Base-by-base conservation (phyloP, 352 stramenopile species). In the Globisporangium paddicum region DNA sequence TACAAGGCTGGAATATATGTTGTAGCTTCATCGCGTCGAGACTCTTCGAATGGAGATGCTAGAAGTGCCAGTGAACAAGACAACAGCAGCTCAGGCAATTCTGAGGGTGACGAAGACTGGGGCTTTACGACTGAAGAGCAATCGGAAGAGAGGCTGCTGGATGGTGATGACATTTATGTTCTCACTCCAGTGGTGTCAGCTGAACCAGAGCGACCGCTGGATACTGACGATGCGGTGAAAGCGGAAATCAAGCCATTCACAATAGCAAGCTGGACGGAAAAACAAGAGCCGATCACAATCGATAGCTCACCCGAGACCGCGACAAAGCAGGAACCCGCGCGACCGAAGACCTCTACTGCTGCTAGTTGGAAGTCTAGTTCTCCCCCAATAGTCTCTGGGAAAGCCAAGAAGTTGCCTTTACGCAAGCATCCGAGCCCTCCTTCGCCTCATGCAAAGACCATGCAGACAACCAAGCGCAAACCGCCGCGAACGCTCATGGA, bases 401-500 rank as follows among this genome's bases (percentile, higher is more conserved):
- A 40, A 18, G 14, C n/a, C 0, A 37, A 19, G 49, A 35, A 40
- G 52, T 38, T 7, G 37, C 21, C 40, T 2, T 13, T 38, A 19
- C 42, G n/a, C 28, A 32, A 38, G 26, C 26, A 8, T n/a, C 26
- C 46, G 13, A 23, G 9, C 18, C 6, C 25, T 28, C 5, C 25
- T 28, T 3, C 16, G 16, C 7, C n/a, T 16, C 46, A 14, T n/a
- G 28, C 32, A 10, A 47, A 52, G 18, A 6, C 18, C 13, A 47
- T 72, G 21, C 40, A 47, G 26, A 44, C 11, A 25, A 46, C 47
- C 21, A 66, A 58, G 51, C 44, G 30, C 19, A 61, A 57, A 25
- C 44, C 60, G 46, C 26, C 19, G 0, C 35, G 18, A 14, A 53
- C 35, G 28, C n/a, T 63, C 19, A 66, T 60, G 13, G 63, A 77